Conservation (phyloP, 176 grass and related monocot genomes). For the Eremochloa ophiuroides region DNA sequence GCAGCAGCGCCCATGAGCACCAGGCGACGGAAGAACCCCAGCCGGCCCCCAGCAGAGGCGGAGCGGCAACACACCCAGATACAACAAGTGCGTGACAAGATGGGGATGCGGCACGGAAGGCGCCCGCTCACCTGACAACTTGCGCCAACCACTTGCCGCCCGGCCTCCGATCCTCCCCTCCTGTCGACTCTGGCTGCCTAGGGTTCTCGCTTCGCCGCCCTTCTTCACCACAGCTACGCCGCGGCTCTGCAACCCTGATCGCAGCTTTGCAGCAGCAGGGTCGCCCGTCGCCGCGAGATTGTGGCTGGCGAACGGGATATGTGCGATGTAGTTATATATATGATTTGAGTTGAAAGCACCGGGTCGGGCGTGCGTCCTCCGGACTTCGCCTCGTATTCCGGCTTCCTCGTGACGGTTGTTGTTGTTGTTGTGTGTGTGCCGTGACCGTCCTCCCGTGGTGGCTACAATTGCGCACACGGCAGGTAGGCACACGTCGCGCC, state of each 20-base stretch:
- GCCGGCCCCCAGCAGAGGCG: not conserved
- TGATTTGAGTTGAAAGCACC: not conserved
- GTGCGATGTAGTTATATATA: not conserved
- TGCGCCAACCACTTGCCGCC: slow-evolving; percentile 7
- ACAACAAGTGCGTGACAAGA: slow-evolving; percentile 34
- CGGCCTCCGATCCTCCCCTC: not conserved
- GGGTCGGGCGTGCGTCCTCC: not conserved
- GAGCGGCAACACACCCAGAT: not conserved
- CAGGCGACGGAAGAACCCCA: too few species aligned
- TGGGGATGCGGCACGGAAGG: slow-evolving; percentile 30
- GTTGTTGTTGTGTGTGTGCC: not conserved
- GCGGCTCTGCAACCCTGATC: not conserved
- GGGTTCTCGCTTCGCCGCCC: not conserved
- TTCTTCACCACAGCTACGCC: not conserved
- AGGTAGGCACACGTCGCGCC: not conserved
- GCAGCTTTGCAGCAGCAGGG: not conserved
- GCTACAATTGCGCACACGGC: not conserved
- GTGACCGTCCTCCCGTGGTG: not conserved
- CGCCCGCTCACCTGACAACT: slow-evolving; percentile 44
- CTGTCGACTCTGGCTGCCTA: not conserved
- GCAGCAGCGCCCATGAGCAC: not conserved
- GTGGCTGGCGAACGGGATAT: not conserved
- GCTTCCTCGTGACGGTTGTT: not conserved
- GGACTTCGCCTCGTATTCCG: not conserved
- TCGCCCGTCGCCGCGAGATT: not conserved